Evolutionary conservation across 441 rosid genomes (phyloP), one percentile per base, ranked within the genome.

Genomic region (Erodium trifolium): DNA sequence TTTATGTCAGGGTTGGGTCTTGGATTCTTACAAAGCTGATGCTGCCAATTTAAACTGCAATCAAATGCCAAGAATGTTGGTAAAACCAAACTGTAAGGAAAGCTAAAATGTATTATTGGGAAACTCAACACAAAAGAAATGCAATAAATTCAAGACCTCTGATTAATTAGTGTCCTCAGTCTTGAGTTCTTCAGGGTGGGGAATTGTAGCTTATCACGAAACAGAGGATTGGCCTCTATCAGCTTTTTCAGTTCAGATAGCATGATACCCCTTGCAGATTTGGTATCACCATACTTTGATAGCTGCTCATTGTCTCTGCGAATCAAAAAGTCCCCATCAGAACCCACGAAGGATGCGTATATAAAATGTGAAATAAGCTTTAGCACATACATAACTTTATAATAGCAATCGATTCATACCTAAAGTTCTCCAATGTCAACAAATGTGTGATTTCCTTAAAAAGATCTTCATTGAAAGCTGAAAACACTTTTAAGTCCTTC

Each of bases 41-140:
- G 92, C 78, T 89, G 96, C 96, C 96, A 89, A 77, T 89, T 89
- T 74, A 89, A 86, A 80, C 96, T 89, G 85, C 83, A 77, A 57
- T 65, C 66, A 53, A 72, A 45, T 63, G 16, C 14, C 8, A 27
- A 72, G 55, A 67, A 67, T 41, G 69, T 68, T 63, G 67, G 55
- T 1, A 67, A 37, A 39, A 47, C 14, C 39, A 53, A 13, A 73
- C 8, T 18, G 41, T 31, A 49, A 37, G 66, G 35, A 27, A 67
- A 70, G 67, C 23, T 37, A 60, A 3, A 55, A 67, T 16, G 6
- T 43, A 63, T 34, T 2, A 34, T n/a, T 35, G 57, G 18, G 60
- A 66, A 66, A 73, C 51, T 9, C 60, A 23, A 31, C 39, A 53
- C 7, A 51, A 49, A 75, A 60, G 14, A 27, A 45, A 68, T 68